phyloP scores from a whole-genome alignment of 2,329 filamentous ascomycete genomes.

The Escovopsis weberi region DNA sequence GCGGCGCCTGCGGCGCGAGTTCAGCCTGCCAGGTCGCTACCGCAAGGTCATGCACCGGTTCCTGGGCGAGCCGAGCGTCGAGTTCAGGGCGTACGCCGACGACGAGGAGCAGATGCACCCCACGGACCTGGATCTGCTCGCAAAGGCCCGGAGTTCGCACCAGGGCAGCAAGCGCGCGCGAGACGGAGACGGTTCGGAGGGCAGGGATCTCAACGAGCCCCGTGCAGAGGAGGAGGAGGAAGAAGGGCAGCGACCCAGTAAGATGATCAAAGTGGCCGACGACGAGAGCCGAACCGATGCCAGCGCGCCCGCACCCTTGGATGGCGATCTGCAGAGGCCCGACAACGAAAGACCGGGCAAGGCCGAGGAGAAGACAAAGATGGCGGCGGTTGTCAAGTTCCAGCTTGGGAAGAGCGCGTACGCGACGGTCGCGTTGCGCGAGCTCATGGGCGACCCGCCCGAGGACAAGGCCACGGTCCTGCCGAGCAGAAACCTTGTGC shows the following conservation, averaged over 20 bases:
- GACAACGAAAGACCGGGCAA: not conserved
- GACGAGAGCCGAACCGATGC: constrained; percentile 4
- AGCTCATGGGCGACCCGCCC: constrained; percentile 47
- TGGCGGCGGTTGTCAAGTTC: constrained; percentile 59
- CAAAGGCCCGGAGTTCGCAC: constrained; percentile 13
- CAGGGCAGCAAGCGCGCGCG: constrained; percentile 7
- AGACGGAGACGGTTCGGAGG: not conserved
- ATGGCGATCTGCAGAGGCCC: too few relatives aligned
- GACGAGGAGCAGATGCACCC: constrained; percentile 74
- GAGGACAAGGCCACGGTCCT: constrained; percentile 5
- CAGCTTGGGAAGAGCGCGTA: constrained; percentile 69
- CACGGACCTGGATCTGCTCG: constrained; percentile 66
- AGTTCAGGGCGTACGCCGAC: constrained; percentile 54
- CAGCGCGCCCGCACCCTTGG: not conserved
- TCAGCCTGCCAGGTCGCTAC: constrained; percentile 79
- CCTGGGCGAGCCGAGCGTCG: constrained; percentile 46
- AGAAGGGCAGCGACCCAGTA: constrained; percentile 7
- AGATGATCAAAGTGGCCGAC: constrained; percentile 7
- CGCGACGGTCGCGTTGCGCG: constrained; percentile 68
- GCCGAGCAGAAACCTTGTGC: too few relatives aligned
- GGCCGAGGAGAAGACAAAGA: constrained; percentile 17
- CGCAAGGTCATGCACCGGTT: constrained; percentile 69
- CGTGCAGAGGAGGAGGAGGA: constrained; percentile 4
- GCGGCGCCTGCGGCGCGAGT: constrained; percentile 73
- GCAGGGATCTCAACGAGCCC: not conserved